Conservation (phyloP, 176 grass and related monocot species). For the Areca catechu region DNA sequence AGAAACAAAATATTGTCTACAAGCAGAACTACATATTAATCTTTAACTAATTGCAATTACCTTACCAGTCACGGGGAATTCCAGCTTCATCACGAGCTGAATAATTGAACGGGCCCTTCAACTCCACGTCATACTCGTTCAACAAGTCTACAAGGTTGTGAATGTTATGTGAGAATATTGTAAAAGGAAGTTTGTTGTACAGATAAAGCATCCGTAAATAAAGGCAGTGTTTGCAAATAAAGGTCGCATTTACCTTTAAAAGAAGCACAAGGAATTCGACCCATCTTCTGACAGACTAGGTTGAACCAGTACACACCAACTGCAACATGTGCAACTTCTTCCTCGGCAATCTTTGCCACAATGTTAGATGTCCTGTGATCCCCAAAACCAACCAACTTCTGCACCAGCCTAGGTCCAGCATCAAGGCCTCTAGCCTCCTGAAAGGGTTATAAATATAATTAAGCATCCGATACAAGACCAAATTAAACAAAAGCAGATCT, state of each 20-base stretch:
- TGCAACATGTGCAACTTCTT: slow-evolving; percentile 83
- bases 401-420: slow-evolving; percentile 73
- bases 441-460: slow-evolving; percentile 28
- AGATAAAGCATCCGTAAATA: too few species aligned
- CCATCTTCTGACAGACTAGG: slow-evolving; percentile 65
- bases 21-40: slow-evolving; percentile 1
- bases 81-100: slow-evolving; percentile 68
- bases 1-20: slow-evolving; percentile 8
- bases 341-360: slow-evolving; percentile 56
- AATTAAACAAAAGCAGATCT: not conserved
- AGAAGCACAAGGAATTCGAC: slow-evolving; percentile 41
- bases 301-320: slow-evolving; percentile 78
- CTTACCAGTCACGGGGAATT: slow-evolving; percentile 78
- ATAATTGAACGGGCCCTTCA: slow-evolving; percentile 93
- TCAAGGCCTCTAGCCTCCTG: slow-evolving; percentile 97
- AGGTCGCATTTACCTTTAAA: slow-evolving; percentile 51
- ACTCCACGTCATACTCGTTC: slow-evolving; percentile 57
- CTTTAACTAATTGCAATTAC: not conserved
- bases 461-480: not conserved
- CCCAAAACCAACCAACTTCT: slow-evolving; percentile 62
- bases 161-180: not conserved
- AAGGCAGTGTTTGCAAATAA: not conserved
- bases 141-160: slow-evolving; percentile 45
- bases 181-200: too few species aligned
- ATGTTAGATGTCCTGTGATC: slow-evolving; percentile 74